phyloP scores from a whole-genome alignment of 805 yeast species.

The Saturnispora quitensis region DNA sequence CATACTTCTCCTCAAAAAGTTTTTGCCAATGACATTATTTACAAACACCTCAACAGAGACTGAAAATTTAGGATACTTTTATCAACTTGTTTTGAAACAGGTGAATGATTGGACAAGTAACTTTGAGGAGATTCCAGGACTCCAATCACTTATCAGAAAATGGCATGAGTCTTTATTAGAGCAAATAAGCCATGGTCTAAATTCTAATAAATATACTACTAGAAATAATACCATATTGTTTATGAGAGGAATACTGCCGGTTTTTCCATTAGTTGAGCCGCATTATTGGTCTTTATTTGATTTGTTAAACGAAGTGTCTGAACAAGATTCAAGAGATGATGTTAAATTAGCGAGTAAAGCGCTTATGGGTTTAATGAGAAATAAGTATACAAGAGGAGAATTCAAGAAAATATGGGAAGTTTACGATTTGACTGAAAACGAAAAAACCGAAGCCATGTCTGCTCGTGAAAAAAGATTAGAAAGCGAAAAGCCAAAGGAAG shows the following conservation, averaged over 20 bases:
- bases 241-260: slow-evolving; percentile 48
- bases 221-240: slow-evolving; percentile 71
- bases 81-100: slow-evolving; percentile 43
- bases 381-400: slow-evolving; percentile 25
- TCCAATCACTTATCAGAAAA: slow-evolving; percentile 25
- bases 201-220: slow-evolving; percentile 58
- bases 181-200: slow-evolving; percentile 35
- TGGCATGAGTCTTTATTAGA: slow-evolving; percentile 47
- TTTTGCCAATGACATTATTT: slow-evolving; percentile 48
- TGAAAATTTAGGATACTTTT: slow-evolving; percentile 73
- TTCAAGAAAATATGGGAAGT: slow-evolving; percentile 46
- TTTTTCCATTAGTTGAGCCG: slow-evolving; percentile 59
- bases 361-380: slow-evolving; percentile 52
- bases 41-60: slow-evolving; percentile 71
- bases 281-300: slow-evolving; percentile 49
- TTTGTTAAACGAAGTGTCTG: slow-evolving; percentile 39
- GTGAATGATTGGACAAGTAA: slow-evolving; percentile 31
- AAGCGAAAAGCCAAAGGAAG: slow-evolving; percentile 16
- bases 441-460: slow-evolving; percentile 25
- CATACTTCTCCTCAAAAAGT: slow-evolving; percentile 34
- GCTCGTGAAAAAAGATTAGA: slow-evolving; percentile 14
- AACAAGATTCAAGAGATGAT: slow-evolving; percentile 64
- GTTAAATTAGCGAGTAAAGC: slow-evolving; percentile 70
- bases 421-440: slow-evolving; percentile 39
- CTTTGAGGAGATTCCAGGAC: slow-evolving; percentile 20